These are phyloP conservation scores for Blastobotrys parvus DNA, from an alignment of 805 yeast species.

Conservation along the genomic window DNA sequence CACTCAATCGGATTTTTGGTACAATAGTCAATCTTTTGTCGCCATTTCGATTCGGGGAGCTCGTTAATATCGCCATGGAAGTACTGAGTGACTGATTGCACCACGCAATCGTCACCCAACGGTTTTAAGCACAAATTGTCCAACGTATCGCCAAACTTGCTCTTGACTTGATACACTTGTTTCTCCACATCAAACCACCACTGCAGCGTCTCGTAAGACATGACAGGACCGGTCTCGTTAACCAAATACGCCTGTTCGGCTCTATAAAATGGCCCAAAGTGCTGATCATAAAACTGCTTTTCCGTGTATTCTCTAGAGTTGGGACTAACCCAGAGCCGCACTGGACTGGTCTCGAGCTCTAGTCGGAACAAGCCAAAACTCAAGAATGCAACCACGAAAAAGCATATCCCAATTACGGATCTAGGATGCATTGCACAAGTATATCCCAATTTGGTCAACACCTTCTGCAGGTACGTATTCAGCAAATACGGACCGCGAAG, in stretches of 20 bases:
- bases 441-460: slow-evolving; percentile 45
- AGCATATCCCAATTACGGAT: slow-evolving; percentile 37
- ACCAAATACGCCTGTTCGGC: slow-evolving; percentile 75
- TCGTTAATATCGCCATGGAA: slow-evolving; percentile 54
- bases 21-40: slow-evolving; percentile 45
- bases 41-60: slow-evolving; percentile 51
- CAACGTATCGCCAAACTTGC: slow-evolving; percentile 30
- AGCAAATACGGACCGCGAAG: slow-evolving; percentile 33
- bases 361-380: slow-evolving; percentile 45
- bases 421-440: slow-evolving; percentile 58
- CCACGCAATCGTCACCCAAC: slow-evolving; percentile 61
- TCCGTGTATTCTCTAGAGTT: slow-evolving; percentile 60
- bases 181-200: slow-evolving; percentile 89
- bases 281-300: slow-evolving; percentile 59
- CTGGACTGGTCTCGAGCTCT: slow-evolving; percentile 69
- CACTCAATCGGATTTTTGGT: slow-evolving; percentile 80
- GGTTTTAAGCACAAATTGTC: slow-evolving; percentile 81
- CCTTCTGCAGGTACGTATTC: slow-evolving; percentile 39
- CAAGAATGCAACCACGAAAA: slow-evolving; percentile 36
- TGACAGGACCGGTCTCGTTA: slow-evolving; percentile 58
- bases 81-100: slow-evolving; percentile 86
- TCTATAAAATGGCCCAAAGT: slow-evolving; percentile 88
- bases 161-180: slow-evolving; percentile 35
- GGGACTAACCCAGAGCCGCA: slow-evolving; percentile 84
- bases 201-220: slow-evolving; percentile 53